Percentiles rank a stretch among this genome's conserved stretches.
Conservation (phyloP, 1,139 yeast genomes). For the Yamadazyma conglobata region DNA sequence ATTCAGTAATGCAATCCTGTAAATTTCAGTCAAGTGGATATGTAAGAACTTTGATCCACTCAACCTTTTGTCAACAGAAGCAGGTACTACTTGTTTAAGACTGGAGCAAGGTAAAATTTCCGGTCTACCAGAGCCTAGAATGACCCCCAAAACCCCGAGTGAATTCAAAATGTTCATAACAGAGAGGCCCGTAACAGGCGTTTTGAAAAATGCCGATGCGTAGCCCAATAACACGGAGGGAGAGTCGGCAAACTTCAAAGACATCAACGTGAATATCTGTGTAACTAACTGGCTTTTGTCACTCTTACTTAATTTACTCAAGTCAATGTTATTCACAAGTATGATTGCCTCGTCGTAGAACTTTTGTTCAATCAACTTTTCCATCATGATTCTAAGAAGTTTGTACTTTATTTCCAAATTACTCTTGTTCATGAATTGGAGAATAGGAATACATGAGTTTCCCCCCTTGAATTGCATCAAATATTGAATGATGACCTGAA, state of each 20-base stretch:
- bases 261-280: constrained; percentile 33
- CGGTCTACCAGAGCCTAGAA: constrained; percentile 19
- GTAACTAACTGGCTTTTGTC: constrained; percentile 22
- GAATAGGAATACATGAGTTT: constrained; percentile 28
- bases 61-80: constrained; percentile 30
- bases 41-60: constrained; percentile 24
- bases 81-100: constrained; percentile 24
- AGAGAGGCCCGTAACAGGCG: background rate
- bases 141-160: constrained; percentile 22
- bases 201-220: constrained; percentile 27
- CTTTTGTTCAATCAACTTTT: constrained; percentile 25
- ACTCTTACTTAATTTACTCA: constrained; percentile 17
- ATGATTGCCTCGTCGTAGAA: constrained; percentile 35
- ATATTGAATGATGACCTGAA: constrained; percentile 28
- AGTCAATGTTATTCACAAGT: constrained; percentile 31
- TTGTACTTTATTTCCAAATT: constrained; percentile 24
- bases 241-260: constrained; percentile 26
- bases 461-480: constrained; percentile 40
- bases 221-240: constrained; percentile 41
- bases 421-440: constrained; percentile 32
- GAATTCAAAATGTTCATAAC: constrained; percentile 23
- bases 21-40: constrained; percentile 24
- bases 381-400: constrained; percentile 25
- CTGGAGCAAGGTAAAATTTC: constrained; percentile 13
- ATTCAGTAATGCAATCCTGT: constrained; percentile 15